phyloP scores from a whole-genome alignment of 2,329 filamentous ascomycete genomes.

The Epichloe bromicola region DNA sequence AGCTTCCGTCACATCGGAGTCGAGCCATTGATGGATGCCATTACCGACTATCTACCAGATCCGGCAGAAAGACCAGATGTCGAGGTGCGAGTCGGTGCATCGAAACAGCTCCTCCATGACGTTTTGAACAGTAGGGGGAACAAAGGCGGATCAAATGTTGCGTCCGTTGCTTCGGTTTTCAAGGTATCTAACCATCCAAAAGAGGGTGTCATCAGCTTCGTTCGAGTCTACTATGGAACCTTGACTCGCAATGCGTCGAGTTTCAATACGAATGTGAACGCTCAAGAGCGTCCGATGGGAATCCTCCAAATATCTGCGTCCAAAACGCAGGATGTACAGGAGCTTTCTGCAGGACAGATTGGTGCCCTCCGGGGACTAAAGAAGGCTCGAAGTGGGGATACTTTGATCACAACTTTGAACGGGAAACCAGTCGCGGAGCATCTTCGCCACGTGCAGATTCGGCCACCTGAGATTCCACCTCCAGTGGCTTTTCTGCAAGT shows the following conservation, averaged over 20 bases:
- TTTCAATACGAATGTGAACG: conserved; percentile 75
- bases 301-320: conserved; percentile 83
- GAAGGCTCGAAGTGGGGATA: conserved; percentile 85
- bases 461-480: conserved; percentile 78
- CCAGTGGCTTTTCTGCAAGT: conserved; percentile 96
- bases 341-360: conserved; percentile 77
- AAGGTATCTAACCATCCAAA: conserved; percentile 86
- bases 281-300: conserved; percentile 67
- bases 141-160: conserved; percentile 21
- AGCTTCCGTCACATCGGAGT: conserved; percentile 92
- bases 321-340: conserved; percentile 71
- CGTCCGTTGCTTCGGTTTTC: conserved; percentile 60
- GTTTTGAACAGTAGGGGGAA: conserved; percentile 28
- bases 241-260: conserved; percentile 61
- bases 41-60: conserved; percentile 76
- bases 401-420: conserved; percentile 60
- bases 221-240: conserved; percentile 79
- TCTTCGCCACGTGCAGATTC: conserved; percentile 64
- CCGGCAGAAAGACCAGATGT: conserved; percentile 70
- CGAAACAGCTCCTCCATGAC: conserved; percentile 22
- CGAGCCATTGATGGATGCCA: conserved; percentile 77
- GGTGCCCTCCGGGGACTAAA: conserved; percentile 87
- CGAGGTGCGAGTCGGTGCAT: conserved; percentile 57
- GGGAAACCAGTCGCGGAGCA: conserved; percentile 51
- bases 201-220: conserved; percentile 79